Evolutionary conservation across 306 rosid genomes (phyloP), one percentile per base, ranked within the genome.

Genomic region (Corylus americana): DNA sequence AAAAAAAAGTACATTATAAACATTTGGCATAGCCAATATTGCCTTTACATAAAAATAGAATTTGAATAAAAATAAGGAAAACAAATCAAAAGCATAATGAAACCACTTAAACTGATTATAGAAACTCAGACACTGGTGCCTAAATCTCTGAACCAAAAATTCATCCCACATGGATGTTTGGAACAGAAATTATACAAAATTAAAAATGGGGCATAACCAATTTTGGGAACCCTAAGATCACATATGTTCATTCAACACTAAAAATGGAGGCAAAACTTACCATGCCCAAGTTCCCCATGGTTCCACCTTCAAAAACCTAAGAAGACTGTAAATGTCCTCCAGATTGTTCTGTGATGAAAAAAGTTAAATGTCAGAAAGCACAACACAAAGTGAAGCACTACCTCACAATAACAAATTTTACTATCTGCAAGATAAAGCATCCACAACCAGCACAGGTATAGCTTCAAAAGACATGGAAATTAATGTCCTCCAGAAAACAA

Each of bases 231-330:
- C 12, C 12, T 4, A 67, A 39, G 27, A 67, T 18, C 27, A 42
- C 16, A 67, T 39, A 68, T 44, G 70, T 42, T 31, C 25, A 37
- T 48, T 35, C 71, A 53, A 72, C 72, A 70, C 27, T 73, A 51
- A 70, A 77, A 69, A 75, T 37, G 53, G 77, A 69, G 42, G 70
- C 50, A 45, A 54, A 69, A 70, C 82, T 83, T 81, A 94, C 98
- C 98, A 94, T 44, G 93, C 98, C 98, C 98, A 94, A 79, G 90
- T 88, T 79, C 97, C 98, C 98, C 98, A 94, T 79, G 98, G 98
- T 86, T 94, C 98, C 83, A 92, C 85, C 84, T 93, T 88, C 82
- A 94, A 86, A 82, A 94, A 94, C 83, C 97, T 94, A 68, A 94
- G 95, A 87, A 94, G 98, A 84, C 98, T 94, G 89, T 86, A 94